Evolutionary conservation across 257 asterid species (phyloP).

Genomic region (Solanum clarkiae): DNA sequence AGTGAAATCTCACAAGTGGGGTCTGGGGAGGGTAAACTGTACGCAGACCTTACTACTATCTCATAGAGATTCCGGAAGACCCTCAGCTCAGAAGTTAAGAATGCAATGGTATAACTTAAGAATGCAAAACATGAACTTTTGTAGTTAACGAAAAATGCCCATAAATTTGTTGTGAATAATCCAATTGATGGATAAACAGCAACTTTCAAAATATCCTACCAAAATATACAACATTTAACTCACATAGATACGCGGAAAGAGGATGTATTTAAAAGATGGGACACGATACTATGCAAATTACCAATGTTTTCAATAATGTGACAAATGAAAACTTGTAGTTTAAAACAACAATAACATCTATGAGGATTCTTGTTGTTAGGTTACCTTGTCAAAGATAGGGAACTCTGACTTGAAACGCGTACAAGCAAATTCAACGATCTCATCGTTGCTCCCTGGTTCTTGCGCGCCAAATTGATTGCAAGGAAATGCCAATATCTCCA

Average conservation of each 20-base stretch:
- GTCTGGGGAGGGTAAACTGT: no score
- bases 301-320: not conserved
- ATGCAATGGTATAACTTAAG: not conserved
- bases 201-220: not conserved
- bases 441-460: slow-evolving; percentile 70
- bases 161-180: not conserved
- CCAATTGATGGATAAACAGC: not conserved
- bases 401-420: slow-evolving; percentile 62
- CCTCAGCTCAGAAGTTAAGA: no score
- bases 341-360: not conserved
- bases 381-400: slow-evolving; percentile 67
- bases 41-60: no score
- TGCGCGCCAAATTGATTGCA: slow-evolving; percentile 89
- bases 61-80: no score
- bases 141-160: not conserved
- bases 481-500: slow-evolving; percentile 78
- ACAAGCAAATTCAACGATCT: slow-evolving; percentile 68
- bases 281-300: not conserved
- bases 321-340: not conserved
- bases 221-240: not conserved
- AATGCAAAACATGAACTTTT: not conserved
- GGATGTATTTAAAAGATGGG: not conserved
- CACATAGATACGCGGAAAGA: not conserved
- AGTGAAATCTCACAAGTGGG: no score
- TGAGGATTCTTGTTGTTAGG: not conserved